phyloP scores from a whole-genome alignment of 352 stramenopile species.

The Lagenidium giganteum region DNA sequence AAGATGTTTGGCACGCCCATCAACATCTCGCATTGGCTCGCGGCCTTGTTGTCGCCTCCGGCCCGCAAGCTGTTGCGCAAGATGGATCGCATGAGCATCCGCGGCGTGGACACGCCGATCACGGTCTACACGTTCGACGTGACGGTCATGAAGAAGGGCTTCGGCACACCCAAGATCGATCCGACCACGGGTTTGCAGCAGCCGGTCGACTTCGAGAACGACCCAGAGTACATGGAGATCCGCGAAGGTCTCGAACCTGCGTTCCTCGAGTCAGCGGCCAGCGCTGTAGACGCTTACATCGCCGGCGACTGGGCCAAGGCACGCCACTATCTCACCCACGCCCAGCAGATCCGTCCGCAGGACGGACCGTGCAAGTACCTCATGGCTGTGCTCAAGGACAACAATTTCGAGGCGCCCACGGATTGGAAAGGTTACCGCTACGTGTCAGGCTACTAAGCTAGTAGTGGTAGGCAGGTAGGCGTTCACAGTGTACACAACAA shows the following conservation, averaged over 20 bases:
- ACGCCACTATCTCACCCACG: slow-evolving; percentile 64
- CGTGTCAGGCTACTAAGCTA: slow-evolving; percentile 71
- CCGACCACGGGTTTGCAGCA: slow-evolving; percentile 48
- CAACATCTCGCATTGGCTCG: slow-evolving; percentile 84
- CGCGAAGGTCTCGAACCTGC: slow-evolving; percentile 73
- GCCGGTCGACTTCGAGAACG: slow-evolving; percentile 77
- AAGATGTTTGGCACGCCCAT: slow-evolving; percentile 89
- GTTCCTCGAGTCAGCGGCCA: slow-evolving; percentile 65
- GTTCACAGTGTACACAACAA: too few species aligned
- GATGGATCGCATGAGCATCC: slow-evolving; percentile 84
- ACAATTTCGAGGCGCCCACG: slow-evolving; percentile 78
- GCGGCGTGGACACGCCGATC: slow-evolving; percentile 72
- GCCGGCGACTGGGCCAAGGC: slow-evolving; percentile 70
- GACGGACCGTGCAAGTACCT: slow-evolving; percentile 90
- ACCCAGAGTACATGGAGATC: slow-evolving; percentile 81
- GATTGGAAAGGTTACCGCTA: slow-evolving; percentile 91
- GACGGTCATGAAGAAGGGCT: slow-evolving; percentile 70
- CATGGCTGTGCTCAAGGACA: slow-evolving; percentile 86
- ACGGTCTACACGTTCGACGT: slow-evolving; percentile 88
- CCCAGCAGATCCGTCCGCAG: slow-evolving; percentile 64
- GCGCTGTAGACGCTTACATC: slow-evolving; percentile 73
- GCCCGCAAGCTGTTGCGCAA: slow-evolving; percentile 75
- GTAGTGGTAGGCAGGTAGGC: too few species aligned
- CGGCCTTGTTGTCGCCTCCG: slow-evolving; percentile 53
- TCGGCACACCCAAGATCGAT: slow-evolving; percentile 70